Conservation (phyloP, 2,329 filamentous ascomycete species). For the Penicillium decumbens region DNA sequence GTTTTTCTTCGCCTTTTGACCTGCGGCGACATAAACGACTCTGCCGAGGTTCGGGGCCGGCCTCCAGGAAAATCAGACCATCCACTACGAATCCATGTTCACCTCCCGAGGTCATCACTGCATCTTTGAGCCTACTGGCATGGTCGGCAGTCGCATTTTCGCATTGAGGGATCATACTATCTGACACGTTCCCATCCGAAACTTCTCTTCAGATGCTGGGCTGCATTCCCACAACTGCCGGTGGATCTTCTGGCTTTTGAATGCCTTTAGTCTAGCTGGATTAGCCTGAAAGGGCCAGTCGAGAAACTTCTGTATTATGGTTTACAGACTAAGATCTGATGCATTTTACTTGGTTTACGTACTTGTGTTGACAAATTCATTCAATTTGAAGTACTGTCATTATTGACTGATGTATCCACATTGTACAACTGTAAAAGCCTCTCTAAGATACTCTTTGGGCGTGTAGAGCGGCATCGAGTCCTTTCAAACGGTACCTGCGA, state of each 20-base stretch:
- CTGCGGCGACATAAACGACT: neutral
- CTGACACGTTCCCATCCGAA: neutral
- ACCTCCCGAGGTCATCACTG: neutral
- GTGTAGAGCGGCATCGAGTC: neutral
- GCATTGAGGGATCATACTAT: neutral
- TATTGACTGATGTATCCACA: too few species aligned
- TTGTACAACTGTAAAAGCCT: neutral
- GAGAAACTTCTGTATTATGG: too few species aligned
- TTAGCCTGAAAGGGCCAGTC: too few species aligned
- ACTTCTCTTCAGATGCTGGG: neutral
- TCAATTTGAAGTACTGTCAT: too few species aligned
- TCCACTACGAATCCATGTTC: constrained; percentile 10
- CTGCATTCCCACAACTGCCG: neutral
- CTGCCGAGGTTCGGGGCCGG: constrained; percentile 16
- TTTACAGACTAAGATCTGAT: too few species aligned
- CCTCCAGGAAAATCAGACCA: constrained; percentile 9
- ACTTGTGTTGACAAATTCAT: too few species aligned
- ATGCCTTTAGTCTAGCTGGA: neutral
- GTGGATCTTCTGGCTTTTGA: neutral
- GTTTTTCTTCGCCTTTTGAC: neutral
- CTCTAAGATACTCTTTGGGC: neutral
- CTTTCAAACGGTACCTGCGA: neutral
- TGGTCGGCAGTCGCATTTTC: neutral
- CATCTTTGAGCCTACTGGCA: neutral
- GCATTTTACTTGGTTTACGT: too few species aligned